Base-by-base conservation (phyloP, 2,329 filamentous ascomycete genomes). In the Colletotrichum sp. region DNA sequence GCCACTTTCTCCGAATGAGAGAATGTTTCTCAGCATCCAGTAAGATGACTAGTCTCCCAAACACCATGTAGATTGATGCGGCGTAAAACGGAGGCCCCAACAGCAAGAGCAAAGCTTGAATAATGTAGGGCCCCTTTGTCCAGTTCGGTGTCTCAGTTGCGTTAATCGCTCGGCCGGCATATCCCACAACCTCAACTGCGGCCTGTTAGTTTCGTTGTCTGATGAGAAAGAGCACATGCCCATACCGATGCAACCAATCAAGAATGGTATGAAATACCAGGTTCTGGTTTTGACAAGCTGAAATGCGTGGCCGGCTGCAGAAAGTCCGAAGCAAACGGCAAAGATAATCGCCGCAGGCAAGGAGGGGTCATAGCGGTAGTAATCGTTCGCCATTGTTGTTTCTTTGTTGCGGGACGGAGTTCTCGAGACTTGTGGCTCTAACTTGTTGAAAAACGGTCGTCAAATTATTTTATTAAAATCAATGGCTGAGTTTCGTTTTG, bases 221-320 rank as follows among this genome's bases (percentile, higher is more conserved):
- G 6, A 32, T 1, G 3, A 4, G 2, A 32, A 32, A 16, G 12
- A 59, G 12, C 21, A 6, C 5, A 24, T 18, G 49, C 18, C 3
- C 83, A 78, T 85, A 90, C 88, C 89, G 26, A 87, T 75, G 60
- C 88, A 88, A 21, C 90, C 89, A 30, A 91, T 81, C 5, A 88
- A 78, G 62, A 91, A 88, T 0, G 90, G 87, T 6, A 88, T 87
- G 79, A 90, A 87, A 80, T 89, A 91, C 88, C 88, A 90, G 10
- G 88, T 87, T 68, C 86, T 82, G 5, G 83, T 81, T n/a, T 81
- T 81, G 32, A 85, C 24, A 52, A 89, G 79, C 67, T 87, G 87
- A 26, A 81, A 86, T 6, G 79, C 71, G 77, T 90, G 88, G 0
- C 85, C 69, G 1, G 81, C 59, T 2, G 86, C 84, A 8, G 87